Conservation (phyloP, 495 filamentous ascomycete species). For the Aspergillus kassunensis region DNA sequence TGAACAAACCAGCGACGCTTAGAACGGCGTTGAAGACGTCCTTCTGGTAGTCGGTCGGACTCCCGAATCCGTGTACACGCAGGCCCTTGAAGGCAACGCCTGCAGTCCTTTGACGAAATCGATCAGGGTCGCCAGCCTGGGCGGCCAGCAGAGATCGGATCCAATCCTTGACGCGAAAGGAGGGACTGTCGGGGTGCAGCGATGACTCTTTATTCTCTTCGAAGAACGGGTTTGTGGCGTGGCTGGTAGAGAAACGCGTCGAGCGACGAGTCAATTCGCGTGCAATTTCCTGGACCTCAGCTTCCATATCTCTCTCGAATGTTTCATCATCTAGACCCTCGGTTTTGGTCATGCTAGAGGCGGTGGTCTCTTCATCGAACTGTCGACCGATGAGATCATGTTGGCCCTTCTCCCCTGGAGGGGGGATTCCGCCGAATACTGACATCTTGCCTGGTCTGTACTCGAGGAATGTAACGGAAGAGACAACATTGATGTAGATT, state of each 20-base stretch:
- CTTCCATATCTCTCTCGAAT: slow-evolving; percentile 33
- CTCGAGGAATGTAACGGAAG: too few species aligned
- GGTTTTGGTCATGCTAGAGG: background rate
- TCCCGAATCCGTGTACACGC: slow-evolving; percentile 72
- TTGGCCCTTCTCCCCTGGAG: background rate
- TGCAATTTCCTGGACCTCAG: slow-evolving; percentile 40
- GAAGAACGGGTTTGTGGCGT: slow-evolving; percentile 43
- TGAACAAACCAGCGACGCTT: slow-evolving; percentile 45
- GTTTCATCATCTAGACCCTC: background rate
- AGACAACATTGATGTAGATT: background rate
- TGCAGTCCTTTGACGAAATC: slow-evolving; percentile 40
- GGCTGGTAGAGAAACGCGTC: slow-evolving; percentile 28
- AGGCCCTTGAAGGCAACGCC: slow-evolving; percentile 56
- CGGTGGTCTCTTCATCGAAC: background rate
- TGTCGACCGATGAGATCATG: background rate
- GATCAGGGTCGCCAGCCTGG: slow-evolving; percentile 43
- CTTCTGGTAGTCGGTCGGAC: slow-evolving; percentile 77
- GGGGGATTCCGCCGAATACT: background rate
- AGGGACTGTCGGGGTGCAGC: slow-evolving; percentile 43
- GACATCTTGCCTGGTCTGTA: background rate
- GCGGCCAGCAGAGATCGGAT: slow-evolving; percentile 48
- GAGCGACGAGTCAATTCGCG: slow-evolving; percentile 45
- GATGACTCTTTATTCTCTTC: slow-evolving; percentile 37
- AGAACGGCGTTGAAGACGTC: slow-evolving; percentile 66
- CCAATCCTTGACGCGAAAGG: slow-evolving; percentile 49